phyloP scores from a whole-genome alignment of 305 asterid genomes.

The Andrographis paniculata region DNA sequence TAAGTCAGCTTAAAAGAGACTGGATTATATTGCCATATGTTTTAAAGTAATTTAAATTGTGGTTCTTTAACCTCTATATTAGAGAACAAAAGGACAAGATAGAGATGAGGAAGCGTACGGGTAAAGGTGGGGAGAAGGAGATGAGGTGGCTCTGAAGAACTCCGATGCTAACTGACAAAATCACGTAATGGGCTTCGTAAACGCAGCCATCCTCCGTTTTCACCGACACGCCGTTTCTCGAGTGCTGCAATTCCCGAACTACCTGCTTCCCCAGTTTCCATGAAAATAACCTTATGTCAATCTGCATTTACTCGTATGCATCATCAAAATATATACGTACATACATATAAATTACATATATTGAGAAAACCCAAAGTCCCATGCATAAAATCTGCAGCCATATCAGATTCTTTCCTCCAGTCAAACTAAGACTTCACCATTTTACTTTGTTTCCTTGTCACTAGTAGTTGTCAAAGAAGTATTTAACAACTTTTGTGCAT shows the following conservation, averaged over 20 bases:
- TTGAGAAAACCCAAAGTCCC: conserved; percentile 21
- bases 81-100: not conserved
- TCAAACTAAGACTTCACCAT: not conserved
- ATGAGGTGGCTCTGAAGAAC: conserved; percentile 85
- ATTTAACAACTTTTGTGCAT: not conserved
- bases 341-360: not conserved
- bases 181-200: conserved; percentile 78
- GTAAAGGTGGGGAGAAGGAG: conserved; percentile 66
- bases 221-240: conserved; percentile 73
- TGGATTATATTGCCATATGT: too few species aligned
- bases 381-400: conserved; percentile 14
- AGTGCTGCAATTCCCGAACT: conserved; percentile 80
- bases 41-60: too few species aligned
- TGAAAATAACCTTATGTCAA: conserved; percentile 20
- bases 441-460: not conserved
- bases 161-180: conserved; percentile 85
- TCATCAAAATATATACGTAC: not conserved
- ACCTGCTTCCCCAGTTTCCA: conserved; percentile 48
- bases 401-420: not conserved
- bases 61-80: not conserved
- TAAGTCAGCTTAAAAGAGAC: too few species aligned
- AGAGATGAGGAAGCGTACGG: conserved; percentile 35
- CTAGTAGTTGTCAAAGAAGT: not conserved
- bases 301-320: conserved; percentile 18
- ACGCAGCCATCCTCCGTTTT: conserved; percentile 75